These are phyloP conservation scores for Suhomyces tanzawaensis DNA, from an alignment of 805 yeast species.

Conservation along the genomic window DNA sequence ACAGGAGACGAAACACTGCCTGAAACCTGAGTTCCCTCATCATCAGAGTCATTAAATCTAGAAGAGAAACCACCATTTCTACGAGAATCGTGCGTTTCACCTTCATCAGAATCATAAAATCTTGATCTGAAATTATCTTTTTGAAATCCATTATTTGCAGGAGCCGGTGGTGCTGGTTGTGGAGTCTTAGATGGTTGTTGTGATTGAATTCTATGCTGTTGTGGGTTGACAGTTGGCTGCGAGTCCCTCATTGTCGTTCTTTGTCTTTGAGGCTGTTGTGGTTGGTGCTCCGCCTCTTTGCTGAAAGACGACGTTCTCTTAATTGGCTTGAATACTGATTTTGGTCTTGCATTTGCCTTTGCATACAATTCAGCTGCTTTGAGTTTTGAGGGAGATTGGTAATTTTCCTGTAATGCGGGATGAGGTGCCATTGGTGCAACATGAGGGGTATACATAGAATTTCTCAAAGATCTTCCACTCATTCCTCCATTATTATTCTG, in stretches of 20 bases:
- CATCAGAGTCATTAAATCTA: conserved; percentile 14
- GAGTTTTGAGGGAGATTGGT: conserved; percentile 37
- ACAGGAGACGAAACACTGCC: neutral
- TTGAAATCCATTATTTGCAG: neutral
- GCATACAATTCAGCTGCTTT: conserved; percentile 56
- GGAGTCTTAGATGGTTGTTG: neutral
- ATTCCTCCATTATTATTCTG: conserved; percentile 16
- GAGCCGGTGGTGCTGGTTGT: neutral
- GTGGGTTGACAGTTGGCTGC: conserved; percentile 7
- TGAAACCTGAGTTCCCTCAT: conserved; percentile 9
- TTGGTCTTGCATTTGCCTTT: conserved; percentile 45
- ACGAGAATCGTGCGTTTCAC: neutral
- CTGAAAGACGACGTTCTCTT: conserved; percentile 57
- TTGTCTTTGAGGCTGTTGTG: conserved; percentile 19
- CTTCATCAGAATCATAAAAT: conserved; percentile 29
- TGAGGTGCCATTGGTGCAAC: conserved; percentile 38
- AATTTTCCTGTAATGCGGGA: conserved; percentile 38
- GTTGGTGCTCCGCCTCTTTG: conserved; percentile 25
- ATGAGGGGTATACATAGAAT: conserved; percentile 16
- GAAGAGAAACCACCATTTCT: conserved; percentile 7
- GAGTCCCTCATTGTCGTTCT: conserved; percentile 26
- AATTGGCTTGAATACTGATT: conserved; percentile 38
- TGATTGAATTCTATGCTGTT: neutral
- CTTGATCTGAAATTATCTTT: conserved; percentile 20
- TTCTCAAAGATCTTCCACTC: conserved; percentile 29